Evolutionary conservation across 2,329 filamentous ascomycete species (phyloP).

Genomic region (Hymenoscyphus infarciens): DNA sequence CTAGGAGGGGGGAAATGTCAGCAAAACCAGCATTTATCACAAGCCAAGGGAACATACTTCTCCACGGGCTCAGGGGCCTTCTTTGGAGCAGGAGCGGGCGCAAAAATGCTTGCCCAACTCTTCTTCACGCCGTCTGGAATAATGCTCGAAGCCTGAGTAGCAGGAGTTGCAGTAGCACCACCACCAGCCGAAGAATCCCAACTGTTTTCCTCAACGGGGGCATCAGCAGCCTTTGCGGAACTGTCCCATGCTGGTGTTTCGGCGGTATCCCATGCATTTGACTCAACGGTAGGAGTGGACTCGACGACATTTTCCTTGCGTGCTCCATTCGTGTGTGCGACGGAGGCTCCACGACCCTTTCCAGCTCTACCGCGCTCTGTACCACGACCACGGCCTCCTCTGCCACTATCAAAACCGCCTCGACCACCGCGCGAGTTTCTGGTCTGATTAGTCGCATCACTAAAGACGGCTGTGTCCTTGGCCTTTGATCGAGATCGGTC

Average conservation of each 20-base stretch:
- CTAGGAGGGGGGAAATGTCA: conserved; percentile 24
- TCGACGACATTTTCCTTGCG: conserved; percentile 53
- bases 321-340: conserved; percentile 58
- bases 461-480: conserved; percentile 53
- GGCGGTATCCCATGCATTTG: conserved; percentile 55
- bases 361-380: conserved; percentile 58
- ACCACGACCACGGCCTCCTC: conserved; percentile 58
- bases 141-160: conserved; percentile 38
- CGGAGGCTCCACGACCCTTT: conserved; percentile 60
- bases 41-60: conserved; percentile 24
- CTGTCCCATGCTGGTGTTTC: conserved; percentile 39
- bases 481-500: conserved; percentile 68
- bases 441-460: conserved; percentile 44
- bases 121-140: conserved; percentile 45
- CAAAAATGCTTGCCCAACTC: conserved; percentile 76
- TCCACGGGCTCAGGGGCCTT: conserved; percentile 44
- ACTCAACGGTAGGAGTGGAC: conserved; percentile 69
- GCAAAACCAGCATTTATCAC: conserved; percentile 23
- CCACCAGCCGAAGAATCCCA: conserved; percentile 36
- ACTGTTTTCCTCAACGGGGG: conserved; percentile 32
- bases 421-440: conserved; percentile 57
- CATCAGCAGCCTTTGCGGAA: conserved; percentile 35
- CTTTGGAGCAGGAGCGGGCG: conserved; percentile 51
- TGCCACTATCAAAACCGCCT: conserved; percentile 55
- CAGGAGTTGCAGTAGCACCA: conserved; percentile 38